Base-by-base conservation (phyloP, 257 asterid genomes). In the Coffea eugenioides region DNA sequence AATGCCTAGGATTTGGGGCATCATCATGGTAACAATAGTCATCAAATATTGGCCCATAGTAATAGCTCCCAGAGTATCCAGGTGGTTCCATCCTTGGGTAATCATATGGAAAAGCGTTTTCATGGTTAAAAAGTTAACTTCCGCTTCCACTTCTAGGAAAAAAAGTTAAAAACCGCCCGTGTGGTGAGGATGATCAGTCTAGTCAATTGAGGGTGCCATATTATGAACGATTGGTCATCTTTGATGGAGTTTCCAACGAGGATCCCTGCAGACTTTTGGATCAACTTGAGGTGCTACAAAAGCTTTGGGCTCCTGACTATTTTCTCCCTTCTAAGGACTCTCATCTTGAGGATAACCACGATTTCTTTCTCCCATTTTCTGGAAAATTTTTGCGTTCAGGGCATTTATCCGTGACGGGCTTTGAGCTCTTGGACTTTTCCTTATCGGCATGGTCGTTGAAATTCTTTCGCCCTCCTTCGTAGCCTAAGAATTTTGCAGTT, bases 401-500 rank as follows among this genome's bases (percentile, higher is more conserved):
- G 20, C 36, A 45, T 48, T 41, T 48, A 23, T 21, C 43, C 9
- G 4, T 21, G 54, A 12, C 25, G 41, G 21, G 3, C 6, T 45
- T 46, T 46, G 57, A 18, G 31, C 15, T 39, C 34, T 41, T 71
- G 75, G 34, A 18, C 14, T 15, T 8, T 5, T 67, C 46, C 71
- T 31, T 27, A 1, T 11, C 13, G 39, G 5, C 74, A 36, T 2
- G 36, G 18, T 34, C 57, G 13, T 71, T 61, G 52, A 43, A 14
- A 20, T 51, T 25, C 65, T 34, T 41, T 3, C 76, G 79, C 16
- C 72, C 70, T 43, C 77, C 81, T 69, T 72, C 31, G 36, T 56
- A 61, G 65, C 74, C 70, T 71, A 81, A 51, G 16, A 85, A 57
- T 76, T 85, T 57, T 59, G 88, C 89, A 0, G 52, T 39, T 77